A percentile compares a stretch with the other conserved stretches of the same genome.
Evolutionary conservation across 2,329 filamentous ascomycete species (phyloP).

Genomic region (Colletotrichum noveboracense): DNA sequence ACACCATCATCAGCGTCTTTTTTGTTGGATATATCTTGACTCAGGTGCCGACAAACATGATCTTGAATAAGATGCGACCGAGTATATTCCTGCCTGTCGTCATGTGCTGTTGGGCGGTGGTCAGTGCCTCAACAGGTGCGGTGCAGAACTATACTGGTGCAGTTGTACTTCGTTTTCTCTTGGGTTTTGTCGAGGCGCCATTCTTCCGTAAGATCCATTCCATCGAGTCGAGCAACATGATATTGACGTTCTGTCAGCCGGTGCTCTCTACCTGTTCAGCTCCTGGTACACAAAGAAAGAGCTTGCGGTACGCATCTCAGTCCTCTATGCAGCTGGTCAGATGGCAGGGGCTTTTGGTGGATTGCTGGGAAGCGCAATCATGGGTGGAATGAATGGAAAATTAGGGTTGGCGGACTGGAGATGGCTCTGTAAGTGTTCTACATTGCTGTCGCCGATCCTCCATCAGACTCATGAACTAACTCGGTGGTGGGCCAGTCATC

Average conservation of each 20-base stretch:
- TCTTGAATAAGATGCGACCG: slow-evolving; percentile 7
- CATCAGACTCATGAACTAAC: background rate
- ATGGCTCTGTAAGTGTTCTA: slow-evolving; percentile 75
- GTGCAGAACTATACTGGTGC: background rate
- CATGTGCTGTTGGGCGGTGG: slow-evolving; percentile 6
- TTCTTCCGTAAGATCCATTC: background rate
- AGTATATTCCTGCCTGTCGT: background rate
- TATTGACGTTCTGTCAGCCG: slow-evolving; percentile 26
- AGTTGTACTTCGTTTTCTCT: background rate
- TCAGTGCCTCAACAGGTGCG: background rate
- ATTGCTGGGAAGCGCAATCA: slow-evolving; percentile 29
- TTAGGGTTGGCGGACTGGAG: slow-evolving; percentile 64
- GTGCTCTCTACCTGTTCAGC: slow-evolving; percentile 53
- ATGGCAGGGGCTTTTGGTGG: slow-evolving; percentile 30
- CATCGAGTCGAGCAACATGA: background rate
- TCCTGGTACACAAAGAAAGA: slow-evolving; percentile 54
- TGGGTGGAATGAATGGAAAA: slow-evolving; percentile 31
- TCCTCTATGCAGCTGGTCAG: slow-evolving; percentile 41
- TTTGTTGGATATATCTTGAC: slow-evolving; percentile 5
- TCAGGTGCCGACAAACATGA: slow-evolving; percentile 10
- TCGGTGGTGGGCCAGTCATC: background rate
- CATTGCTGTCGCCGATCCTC: background rate
- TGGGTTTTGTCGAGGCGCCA: slow-evolving; percentile 1
- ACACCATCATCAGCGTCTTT: slow-evolving; percentile 1
- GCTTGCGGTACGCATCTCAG: slow-evolving; percentile 48